Evolutionary conservation across 495 filamentous ascomycete species (phyloP).

Genomic region (Rostrohypoxylon terebratum): DNA sequence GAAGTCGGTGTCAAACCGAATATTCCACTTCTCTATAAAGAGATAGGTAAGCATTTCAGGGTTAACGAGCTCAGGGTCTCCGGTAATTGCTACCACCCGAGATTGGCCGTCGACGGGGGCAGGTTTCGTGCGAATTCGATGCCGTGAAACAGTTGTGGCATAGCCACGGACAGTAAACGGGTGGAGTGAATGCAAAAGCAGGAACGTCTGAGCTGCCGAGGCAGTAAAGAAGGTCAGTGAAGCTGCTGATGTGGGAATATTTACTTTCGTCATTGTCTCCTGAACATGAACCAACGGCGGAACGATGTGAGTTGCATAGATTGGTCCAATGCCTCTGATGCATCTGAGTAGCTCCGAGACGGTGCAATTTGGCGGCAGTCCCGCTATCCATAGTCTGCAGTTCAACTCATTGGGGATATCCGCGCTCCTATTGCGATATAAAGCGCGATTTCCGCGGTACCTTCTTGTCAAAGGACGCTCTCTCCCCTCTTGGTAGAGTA

Average conservation of each 20-base stretch:
- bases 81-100: conserved; percentile 34
- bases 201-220: conserved; percentile 37
- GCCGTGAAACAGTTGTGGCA: conserved; percentile 7
- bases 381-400: conserved; percentile 53
- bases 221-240: conserved; percentile 54
- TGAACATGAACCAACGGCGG: conserved; percentile 7
- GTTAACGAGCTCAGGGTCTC: conserved; percentile 23
- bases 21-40: conserved; percentile 7
- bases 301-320: conserved; percentile 50
- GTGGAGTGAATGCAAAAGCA: neutral
- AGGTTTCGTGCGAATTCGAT: conserved; percentile 14
- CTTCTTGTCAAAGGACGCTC: no score
- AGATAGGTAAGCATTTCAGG: conserved; percentile 6
- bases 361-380: conserved; percentile 43
- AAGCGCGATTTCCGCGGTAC: conserved; percentile 12
- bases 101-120: conserved; percentile 10
- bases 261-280: neutral
- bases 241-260: conserved; percentile 43
- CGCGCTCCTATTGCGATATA: conserved; percentile 16
- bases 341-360: conserved; percentile 33
- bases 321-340: conserved; percentile 49
- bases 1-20: conserved; percentile 22
- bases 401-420: conserved; percentile 46
- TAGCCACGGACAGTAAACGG: conserved; percentile 22
- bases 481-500: neutral